Percentiles rank a stretch among this genome's conserved stretches.
phyloP scores from a whole-genome alignment of 108 stramenopile genomes.

The Pseudonitzschia delicatissima region DNA sequence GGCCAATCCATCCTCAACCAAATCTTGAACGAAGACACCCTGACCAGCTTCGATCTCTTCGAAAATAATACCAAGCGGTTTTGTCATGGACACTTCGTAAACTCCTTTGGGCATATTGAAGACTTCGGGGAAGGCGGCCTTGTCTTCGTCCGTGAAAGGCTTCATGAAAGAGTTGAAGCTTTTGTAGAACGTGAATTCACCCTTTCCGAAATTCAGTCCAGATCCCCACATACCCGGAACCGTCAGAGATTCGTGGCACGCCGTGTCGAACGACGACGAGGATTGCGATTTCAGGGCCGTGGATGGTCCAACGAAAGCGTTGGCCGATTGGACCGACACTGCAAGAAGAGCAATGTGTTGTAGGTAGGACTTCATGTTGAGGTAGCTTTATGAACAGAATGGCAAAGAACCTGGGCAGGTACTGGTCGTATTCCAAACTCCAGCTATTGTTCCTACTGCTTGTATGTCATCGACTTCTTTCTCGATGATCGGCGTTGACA shows the following conservation, averaged over 20 bases:
- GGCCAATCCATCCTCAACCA: conserved; percentile 83
- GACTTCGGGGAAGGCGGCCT: conserved; percentile 65
- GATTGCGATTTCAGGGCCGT: conserved; percentile 1
- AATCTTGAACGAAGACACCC: conserved; percentile 69
- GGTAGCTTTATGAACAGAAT: too few species aligned
- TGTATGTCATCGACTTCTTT: too few species aligned
- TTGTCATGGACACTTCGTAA: conserved; percentile 70
- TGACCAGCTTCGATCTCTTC: conserved; percentile 75
- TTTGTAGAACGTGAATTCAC: conserved; percentile 66
- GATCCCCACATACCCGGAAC: conserved; percentile 59
- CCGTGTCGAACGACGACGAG: conserved; percentile 5
- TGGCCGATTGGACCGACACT: not conserved
- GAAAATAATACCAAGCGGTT: conserved; percentile 82
- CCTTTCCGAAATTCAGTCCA: conserved; percentile 68
- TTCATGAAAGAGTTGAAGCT: conserved; percentile 68
- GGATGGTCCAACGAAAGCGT: not conserved
- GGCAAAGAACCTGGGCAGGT: too few species aligned
- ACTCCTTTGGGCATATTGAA: conserved; percentile 74
- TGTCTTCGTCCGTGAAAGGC: conserved; percentile 78
- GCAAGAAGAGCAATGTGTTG: too few species aligned
- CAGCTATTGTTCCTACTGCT: too few species aligned
- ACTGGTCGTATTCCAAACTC: too few species aligned
- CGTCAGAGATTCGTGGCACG: conserved; percentile 14
- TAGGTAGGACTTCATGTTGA: too few species aligned
- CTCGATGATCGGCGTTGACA: too few species aligned